Percentiles rank a stretch among this genome's conserved stretches.
Evolutionary conservation across 73 alveolate genomes (phyloP).

Genomic region (Paramecium pentaurelia): DNA sequence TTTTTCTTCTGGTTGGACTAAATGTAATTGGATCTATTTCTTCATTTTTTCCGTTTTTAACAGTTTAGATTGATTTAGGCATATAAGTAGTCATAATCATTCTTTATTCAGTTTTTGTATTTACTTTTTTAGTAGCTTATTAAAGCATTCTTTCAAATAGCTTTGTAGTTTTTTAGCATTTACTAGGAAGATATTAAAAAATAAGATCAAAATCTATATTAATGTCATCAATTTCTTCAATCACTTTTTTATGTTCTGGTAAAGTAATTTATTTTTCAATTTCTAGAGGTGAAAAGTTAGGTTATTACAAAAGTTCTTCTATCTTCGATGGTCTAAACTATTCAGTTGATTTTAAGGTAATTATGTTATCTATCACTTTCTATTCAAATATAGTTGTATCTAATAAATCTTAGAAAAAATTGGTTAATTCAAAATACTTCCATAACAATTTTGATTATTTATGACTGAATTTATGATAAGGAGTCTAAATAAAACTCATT

Average conservation of each 20-base stretch:
- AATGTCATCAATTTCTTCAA: slow-evolving; percentile 7
- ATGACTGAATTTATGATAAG: not conserved
- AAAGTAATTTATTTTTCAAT: not conserved
- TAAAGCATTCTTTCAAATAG: slow-evolving; percentile 16
- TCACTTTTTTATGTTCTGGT: not conserved
- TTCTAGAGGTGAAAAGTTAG: slow-evolving; percentile 9
- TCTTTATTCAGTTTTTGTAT: not conserved
- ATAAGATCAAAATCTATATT: not conserved
- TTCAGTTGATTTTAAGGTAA: not conserved
- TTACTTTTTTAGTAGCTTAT: not conserved
- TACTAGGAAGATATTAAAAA: not conserved
- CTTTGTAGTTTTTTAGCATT: not conserved
- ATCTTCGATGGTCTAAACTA: not conserved
- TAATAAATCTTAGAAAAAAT: not conserved
- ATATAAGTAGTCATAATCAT: not conserved
- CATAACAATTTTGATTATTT: not conserved
- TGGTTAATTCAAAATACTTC: not conserved
- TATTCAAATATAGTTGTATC: not conserved
- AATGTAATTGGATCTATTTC: not conserved
- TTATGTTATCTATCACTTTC: not conserved
- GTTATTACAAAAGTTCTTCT: not conserved
- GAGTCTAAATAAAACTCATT: not conserved
- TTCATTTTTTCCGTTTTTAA: not conserved
- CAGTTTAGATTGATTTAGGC: not conserved
- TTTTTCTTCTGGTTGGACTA: slow-evolving; percentile 5